A percentile compares a stretch with the other conserved stretches of the same genome.
Conservation (phyloP, 495 filamentous ascomycete species). For the Penicillium cinerascens region DNA sequence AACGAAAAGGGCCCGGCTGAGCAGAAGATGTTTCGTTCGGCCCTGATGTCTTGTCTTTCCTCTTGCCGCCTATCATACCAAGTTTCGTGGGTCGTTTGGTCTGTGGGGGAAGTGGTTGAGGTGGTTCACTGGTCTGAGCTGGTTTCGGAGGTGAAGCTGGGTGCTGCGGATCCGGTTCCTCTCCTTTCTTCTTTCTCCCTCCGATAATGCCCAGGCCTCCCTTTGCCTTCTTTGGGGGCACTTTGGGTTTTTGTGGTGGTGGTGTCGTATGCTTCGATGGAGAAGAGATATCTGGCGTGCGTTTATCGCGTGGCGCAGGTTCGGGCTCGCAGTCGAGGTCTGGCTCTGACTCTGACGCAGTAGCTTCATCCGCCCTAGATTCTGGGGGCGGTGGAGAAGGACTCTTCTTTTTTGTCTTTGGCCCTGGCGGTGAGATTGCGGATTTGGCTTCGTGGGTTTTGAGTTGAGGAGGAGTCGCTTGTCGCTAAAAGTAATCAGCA, state of each 20-base stretch:
- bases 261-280: slow-evolving; percentile 4
- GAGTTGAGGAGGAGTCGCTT: slow-evolving; percentile 36
- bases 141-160: slow-evolving; percentile 5
- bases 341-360: slow-evolving; percentile 18
- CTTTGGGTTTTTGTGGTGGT: not conserved
- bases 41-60: slow-evolving; percentile 7
- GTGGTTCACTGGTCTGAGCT: not conserved
- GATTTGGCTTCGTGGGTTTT: slow-evolving; percentile 11
- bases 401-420: slow-evolving; percentile 4
- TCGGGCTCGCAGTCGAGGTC: slow-evolving; percentile 9
- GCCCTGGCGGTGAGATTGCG: not conserved
- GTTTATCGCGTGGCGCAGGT: slow-evolving; percentile 4
- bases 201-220: slow-evolving; percentile 35
- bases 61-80: slow-evolving; percentile 38
- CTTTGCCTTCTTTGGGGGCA: slow-evolving; percentile 19
- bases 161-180: not conserved
- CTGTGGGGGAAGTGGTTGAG: slow-evolving; percentile 9
- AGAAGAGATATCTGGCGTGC: slow-evolving; percentile 1
- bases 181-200: slow-evolving; percentile 32
- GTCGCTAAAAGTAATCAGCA: slow-evolving; percentile 25
- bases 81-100: slow-evolving; percentile 27
- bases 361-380: slow-evolving; percentile 8
- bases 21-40: not conserved
- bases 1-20: not conserved
- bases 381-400: slow-evolving; percentile 1